Percentiles rank a stretch among this genome's conserved stretches.
Evolutionary conservation across 1,139 yeast species (phyloP).

Genomic region (Debaryomyces robertsiae): DNA sequence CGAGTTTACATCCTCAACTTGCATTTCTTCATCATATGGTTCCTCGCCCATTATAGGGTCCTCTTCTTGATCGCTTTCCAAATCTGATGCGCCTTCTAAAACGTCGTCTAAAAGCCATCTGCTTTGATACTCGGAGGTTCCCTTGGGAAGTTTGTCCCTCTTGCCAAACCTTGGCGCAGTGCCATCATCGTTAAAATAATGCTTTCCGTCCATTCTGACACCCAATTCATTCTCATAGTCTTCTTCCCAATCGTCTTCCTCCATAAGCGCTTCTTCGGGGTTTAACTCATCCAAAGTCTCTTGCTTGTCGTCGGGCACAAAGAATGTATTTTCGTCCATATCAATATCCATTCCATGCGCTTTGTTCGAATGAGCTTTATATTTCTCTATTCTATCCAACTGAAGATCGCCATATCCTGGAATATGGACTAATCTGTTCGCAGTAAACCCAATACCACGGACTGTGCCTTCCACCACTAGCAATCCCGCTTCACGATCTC

Average conservation of each 20-base stretch:
- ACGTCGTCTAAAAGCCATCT: constrained; percentile 79
- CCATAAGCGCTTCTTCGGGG: constrained; percentile 60
- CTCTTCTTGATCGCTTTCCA: constrained; percentile 52
- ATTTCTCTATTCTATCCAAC: constrained; percentile 63
- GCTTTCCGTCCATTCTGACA: constrained; percentile 72
- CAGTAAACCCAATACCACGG: constrained; percentile 82
- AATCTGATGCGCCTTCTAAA: constrained; percentile 51
- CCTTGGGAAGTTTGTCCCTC: constrained; percentile 66
- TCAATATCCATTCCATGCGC: constrained; percentile 24
- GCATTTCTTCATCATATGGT: constrained; percentile 30
- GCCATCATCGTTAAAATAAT: constrained; percentile 54
- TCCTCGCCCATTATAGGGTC: constrained; percentile 38
- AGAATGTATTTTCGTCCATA: constrained; percentile 30
- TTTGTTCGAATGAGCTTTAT: constrained; percentile 22
- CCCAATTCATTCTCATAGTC: constrained; percentile 54
- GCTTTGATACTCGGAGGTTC: constrained; percentile 92
- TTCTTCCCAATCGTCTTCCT: constrained; percentile 43
- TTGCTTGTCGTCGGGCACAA: constrained; percentile 53
- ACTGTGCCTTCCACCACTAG: constrained; percentile 78
- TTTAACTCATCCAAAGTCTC: constrained; percentile 71
- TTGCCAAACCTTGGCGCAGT: constrained; percentile 23
- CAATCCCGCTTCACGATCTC: constrained; percentile 29
- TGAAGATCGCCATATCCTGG: constrained; percentile 93
- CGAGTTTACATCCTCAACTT: constrained; percentile 22
- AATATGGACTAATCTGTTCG: constrained; percentile 77